Evolutionary conservation across 2,329 filamentous ascomycete genomes (phyloP).

Genomic region (Arachnomyces sp.): DNA sequence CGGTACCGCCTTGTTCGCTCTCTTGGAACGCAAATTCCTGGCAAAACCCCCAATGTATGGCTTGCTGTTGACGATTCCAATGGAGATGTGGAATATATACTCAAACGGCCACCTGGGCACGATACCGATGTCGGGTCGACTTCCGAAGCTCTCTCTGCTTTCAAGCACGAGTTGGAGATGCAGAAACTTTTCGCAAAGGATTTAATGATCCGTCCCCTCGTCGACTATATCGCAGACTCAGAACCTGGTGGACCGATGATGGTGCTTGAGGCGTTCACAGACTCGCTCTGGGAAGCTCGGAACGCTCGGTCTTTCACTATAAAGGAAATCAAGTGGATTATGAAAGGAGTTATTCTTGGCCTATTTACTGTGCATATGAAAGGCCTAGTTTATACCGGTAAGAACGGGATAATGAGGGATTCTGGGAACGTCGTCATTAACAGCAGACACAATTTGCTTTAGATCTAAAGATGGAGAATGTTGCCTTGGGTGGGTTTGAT

Average conservation of each 20-base stretch:
- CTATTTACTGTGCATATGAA: conserved; percentile 15
- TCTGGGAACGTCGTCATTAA: not conserved
- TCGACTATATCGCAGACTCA: conserved; percentile 10
- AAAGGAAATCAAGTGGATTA: conserved; percentile 14
- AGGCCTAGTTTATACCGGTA: conserved; percentile 11
- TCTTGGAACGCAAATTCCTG: conserved; percentile 6
- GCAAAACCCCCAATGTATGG: conserved; percentile 8
- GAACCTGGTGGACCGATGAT: conserved; percentile 12
- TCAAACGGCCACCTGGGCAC: conserved; percentile 9
- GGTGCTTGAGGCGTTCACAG: conserved; percentile 11
- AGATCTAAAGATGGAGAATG: conserved; percentile 17
- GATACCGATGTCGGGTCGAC: not conserved
- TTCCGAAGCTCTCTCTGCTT: conserved; percentile 7
- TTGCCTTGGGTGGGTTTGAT: conserved; percentile 10
- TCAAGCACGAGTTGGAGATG: conserved; percentile 12
- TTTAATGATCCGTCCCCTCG: conserved; percentile 10
- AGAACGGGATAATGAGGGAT: conserved; percentile 1
- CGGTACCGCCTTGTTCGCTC: conserved; percentile 10
- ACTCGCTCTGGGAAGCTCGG: conserved; percentile 14
- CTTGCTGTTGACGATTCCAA: conserved; percentile 7
- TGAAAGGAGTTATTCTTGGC: conserved; percentile 11
- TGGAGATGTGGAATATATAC: conserved; percentile 6
- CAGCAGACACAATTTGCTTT: not conserved
- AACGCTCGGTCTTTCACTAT: conserved; percentile 10
- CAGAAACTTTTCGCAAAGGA: conserved; percentile 11